Evolutionary conservation across 192 early-diverging fungal species (phyloP), one percentile per base, ranked within the genome.

Genomic region (Umbelopsis ramanniana): DNA sequence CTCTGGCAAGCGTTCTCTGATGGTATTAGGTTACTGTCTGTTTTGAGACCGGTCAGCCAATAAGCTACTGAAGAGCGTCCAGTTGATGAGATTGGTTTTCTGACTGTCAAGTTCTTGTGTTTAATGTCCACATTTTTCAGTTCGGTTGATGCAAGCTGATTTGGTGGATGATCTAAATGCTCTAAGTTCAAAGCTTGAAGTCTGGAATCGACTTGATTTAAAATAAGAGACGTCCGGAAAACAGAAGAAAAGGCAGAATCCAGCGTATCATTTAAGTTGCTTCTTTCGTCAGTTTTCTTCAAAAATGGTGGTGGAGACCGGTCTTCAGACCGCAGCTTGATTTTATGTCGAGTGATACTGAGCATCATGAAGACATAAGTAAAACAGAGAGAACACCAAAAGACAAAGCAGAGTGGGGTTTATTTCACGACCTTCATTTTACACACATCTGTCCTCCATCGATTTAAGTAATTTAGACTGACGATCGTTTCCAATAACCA

Each of bases 301-400:
- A 2, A 8, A 63, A 29, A 19, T 63, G 57, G 17, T 6, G 5
- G 4, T 12, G 2, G 3, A 17, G 57, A 4, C 26, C 11, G 11
- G 29, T 50, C 48, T 50, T 50, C 26, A 29, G 33, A 0, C 8
- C 12, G 12, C 6, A 8, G 26, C 3, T 63, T 63, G 19, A 35
- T 35, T 15, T 37, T 29, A 4, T 3, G 26, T 63, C 33, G 57
- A 37, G 33, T 63, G 26, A 37, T 63, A 63, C 15, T n/a, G 2
- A 63, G 57, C 57, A 63, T 63, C 57, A 63, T n/a, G 57, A 63
- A 29, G n/a, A 29, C 57, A 63, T 63, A 19, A 63, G 19, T 50
- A 6, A 19, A 63, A 63, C 33, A 33, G 19, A n/a, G 15, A 17
- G 12, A 8, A 29, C 33, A 17, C 14, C 15, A 19, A 26, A 10